Percentiles rank a stretch among this genome's conserved stretches.
Conservation (phyloP, 2,329 filamentous ascomycete species). For the Ramichloridium luteum region DNA sequence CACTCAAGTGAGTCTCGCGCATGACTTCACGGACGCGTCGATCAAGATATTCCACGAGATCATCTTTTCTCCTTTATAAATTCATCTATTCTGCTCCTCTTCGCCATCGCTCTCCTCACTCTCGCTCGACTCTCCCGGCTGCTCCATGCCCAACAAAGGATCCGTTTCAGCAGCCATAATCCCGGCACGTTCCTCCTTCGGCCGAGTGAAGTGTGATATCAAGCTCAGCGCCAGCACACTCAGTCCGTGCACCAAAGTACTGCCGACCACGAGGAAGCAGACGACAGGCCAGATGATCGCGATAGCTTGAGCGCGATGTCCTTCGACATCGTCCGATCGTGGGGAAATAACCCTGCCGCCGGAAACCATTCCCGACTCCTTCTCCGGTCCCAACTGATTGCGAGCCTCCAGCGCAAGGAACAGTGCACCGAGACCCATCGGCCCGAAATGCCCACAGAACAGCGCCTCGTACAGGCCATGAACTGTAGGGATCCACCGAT, state of each 20-base stretch:
- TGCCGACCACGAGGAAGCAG: constrained; percentile 42
- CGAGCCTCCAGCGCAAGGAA: constrained; percentile 46
- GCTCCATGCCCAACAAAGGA: constrained; percentile 38
- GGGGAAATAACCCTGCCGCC: too few species aligned
- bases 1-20: too few species aligned
- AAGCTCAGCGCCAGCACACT: constrained; percentile 41
- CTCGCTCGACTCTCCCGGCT: constrained; percentile 14
- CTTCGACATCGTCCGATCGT: constrained; percentile 13
- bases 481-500: constrained; percentile 38
- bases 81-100: constrained; percentile 2
- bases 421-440: constrained; percentile 45
- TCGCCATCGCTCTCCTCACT: constrained; percentile 26
- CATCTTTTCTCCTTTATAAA: too few species aligned
- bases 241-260: constrained; percentile 43
- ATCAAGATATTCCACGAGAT: too few species aligned
- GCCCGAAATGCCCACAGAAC: constrained; percentile 46
- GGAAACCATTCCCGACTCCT: too few species aligned
- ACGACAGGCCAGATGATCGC: constrained; percentile 43
- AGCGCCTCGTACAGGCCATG: constrained; percentile 40
- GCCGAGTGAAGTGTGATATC: constrained; percentile 34
- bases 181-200: constrained; percentile 36
- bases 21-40: too few species aligned
- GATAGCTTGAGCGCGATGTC: constrained; percentile 21
- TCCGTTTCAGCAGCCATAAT: constrained; percentile 40
- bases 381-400: constrained; percentile 39